Percentiles rank a stretch among this genome's conserved stretches.
Evolutionary conservation across 2,329 filamentous ascomycete genomes (phyloP).

Genomic region (Acephala macrosclerotiorum): DNA sequence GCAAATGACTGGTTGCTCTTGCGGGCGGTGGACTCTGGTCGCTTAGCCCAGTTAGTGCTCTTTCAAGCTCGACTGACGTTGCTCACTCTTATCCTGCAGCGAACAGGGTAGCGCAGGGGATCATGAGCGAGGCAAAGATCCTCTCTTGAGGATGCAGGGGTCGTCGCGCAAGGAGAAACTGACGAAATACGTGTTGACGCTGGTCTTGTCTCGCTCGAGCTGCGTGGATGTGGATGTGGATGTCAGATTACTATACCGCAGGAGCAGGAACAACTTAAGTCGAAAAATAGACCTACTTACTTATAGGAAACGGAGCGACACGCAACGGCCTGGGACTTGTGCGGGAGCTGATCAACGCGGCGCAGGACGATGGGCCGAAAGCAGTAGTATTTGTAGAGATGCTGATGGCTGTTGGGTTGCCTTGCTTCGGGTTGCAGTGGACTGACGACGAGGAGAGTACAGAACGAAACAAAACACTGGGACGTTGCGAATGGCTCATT

Average conservation of each 20-base stretch:
- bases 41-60: conserved; percentile 30
- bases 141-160: neutral
- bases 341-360: conserved; percentile 2
- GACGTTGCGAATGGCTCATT: neutral
- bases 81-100: conserved; percentile 25
- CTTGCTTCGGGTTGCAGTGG: neutral
- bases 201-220: conserved; percentile 10
- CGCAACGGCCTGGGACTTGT: neutral
- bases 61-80: conserved; percentile 31
- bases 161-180: conserved; percentile 3
- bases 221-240: neutral
- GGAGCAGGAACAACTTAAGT: neutral
- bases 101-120: conserved; percentile 18
- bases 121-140: conserved; percentile 11
- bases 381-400: conserved; percentile 5
- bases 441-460: neutral
- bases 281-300: neutral
- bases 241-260: neutral
- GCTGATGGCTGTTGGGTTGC: neutral
- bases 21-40: conserved; percentile 20
- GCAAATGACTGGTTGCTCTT: conserved; percentile 12
- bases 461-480: neutral
- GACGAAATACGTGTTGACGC: neutral
- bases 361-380: neutral
- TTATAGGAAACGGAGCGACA: neutral